Conservation (phyloP, 495 filamentous ascomycete genomes). For the Trichoderma orchidacearum region DNA sequence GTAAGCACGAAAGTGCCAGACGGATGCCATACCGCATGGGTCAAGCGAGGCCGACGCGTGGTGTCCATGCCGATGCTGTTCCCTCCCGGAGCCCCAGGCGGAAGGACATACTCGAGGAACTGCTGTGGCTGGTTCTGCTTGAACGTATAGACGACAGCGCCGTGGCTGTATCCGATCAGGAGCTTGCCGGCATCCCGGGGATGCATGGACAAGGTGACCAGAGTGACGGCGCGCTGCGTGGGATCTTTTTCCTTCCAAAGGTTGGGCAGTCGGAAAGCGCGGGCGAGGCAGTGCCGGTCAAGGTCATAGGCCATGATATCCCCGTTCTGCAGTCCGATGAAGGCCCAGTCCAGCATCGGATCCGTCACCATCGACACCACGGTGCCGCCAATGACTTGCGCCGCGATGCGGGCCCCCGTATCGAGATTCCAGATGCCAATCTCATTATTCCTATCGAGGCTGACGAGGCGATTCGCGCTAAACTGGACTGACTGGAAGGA, state of each 20-base stretch:
- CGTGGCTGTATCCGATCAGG: constrained; percentile 74
- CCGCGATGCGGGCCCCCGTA: constrained; percentile 41
- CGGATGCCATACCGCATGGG: constrained; percentile 83
- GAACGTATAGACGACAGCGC: constrained; percentile 82
- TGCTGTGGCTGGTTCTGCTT: constrained; percentile 68
- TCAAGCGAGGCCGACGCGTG: constrained; percentile 57
- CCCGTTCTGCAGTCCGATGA: constrained; percentile 62
- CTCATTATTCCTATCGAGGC: constrained; percentile 73
- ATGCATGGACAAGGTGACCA: constrained; percentile 68
- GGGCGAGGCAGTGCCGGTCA: constrained; percentile 58
- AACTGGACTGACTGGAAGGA: constrained; percentile 27
- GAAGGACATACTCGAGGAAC: constrained; percentile 73
- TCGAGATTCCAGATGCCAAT: constrained; percentile 62
- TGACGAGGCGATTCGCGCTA: constrained; percentile 60
- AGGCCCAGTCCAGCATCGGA: constrained; percentile 79
- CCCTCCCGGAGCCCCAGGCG: constrained; percentile 76
- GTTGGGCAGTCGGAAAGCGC: constrained; percentile 63
- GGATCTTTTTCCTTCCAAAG: constrained; percentile 59
- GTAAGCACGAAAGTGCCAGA: constrained; percentile 84
- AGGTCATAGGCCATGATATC: constrained; percentile 85
- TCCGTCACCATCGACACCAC: constrained; percentile 64
- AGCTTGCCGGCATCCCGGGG: constrained; percentile 88
- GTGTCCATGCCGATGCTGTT: constrained; percentile 32
- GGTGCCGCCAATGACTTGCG: constrained; percentile 58
- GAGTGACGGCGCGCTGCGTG: constrained; percentile 13